Base-by-base conservation (phyloP, 208 protist genomes). In the Wallacemonas sp. region DNA sequence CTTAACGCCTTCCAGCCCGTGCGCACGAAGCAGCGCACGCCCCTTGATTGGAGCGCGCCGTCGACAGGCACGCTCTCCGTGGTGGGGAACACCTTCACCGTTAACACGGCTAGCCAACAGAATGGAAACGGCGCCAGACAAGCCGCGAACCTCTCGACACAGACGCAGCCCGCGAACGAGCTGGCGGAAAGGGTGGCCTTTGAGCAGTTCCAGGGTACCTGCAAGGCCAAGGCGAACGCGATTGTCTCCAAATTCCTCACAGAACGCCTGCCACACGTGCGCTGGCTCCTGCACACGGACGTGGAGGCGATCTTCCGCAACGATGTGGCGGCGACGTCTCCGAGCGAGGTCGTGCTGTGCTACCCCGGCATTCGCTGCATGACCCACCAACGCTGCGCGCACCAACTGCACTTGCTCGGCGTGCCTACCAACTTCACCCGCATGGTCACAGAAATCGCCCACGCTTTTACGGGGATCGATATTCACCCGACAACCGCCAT, bases 401-500 rank as follows among this genome's bases (percentile, higher is more conserved):
- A 93, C 39, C 74, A 82, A 57, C 72, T 93, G 23, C 71, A 88
- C 65, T 48, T 87, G 14, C 73, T 90, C 12, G 87, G 87, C 10
- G 87, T 81, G 26, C 87, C 87, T 14, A 80, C 72, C 12, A 89
- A 82, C 61, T 80, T 90, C 31, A 93, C 87, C 0, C 83, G 87
- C 32, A 79, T 89, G 77, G 67, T 93, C 41, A 93, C 87, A 1
- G 81, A 86, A 39, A 84, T 87, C 38, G 86, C 86, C 25, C 86
- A 92, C 61, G 64, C 77, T 3, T 23, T 63, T 22, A 92, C 86
- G 8, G 86, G 81, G 7, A 88, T 97, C 49, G 92, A 97, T 57
- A 97, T 97, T 48, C 92, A 97, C 75, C 92, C 92, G 7, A 59
- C 63, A 46, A 91, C 91, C 7, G 49, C 72, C 3, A 89, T 97